phyloP scores from a whole-genome alignment of 805 yeast species.

The Jamesozyma gamospora region DNA sequence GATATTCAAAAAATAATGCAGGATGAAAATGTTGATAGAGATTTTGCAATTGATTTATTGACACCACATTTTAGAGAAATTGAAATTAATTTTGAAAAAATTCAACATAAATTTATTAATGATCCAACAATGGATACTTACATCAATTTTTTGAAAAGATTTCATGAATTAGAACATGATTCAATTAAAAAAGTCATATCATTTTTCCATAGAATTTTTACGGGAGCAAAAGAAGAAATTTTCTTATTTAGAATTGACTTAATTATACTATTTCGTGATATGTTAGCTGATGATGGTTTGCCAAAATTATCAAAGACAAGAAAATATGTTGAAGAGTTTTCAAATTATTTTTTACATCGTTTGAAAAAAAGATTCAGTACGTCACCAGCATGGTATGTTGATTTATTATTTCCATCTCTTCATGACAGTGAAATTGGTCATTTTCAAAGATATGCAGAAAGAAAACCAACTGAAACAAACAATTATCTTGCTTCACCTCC shows the following conservation, averaged over 20 bases:
- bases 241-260: slow-evolving; percentile 64
- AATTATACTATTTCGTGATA: slow-evolving; percentile 44
- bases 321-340: slow-evolving; percentile 53
- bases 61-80: slow-evolving; percentile 9
- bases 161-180: slow-evolving; percentile 47
- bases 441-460: slow-evolving; percentile 35
- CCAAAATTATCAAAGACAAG: slow-evolving; percentile 38
- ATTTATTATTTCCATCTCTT: slow-evolving; percentile 54
- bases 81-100: slow-evolving; percentile 17
- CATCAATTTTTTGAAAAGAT: slow-evolving; percentile 50
- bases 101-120: slow-evolving; percentile 24
- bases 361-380: slow-evolving; percentile 38
- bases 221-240: slow-evolving; percentile 48
- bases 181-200: slow-evolving; percentile 56
- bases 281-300: slow-evolving; percentile 44
- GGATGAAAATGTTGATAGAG: slow-evolving; percentile 22
- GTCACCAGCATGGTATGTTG: slow-evolving; percentile 49
- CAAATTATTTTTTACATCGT: slow-evolving; percentile 54
- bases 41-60: slow-evolving; percentile 25
- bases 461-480: slow-evolving; percentile 21
- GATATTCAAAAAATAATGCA: slow-evolving; percentile 32
- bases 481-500: slow-evolving; percentile 14
- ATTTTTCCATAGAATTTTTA: slow-evolving; percentile 63
- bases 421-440: slow-evolving; percentile 37
- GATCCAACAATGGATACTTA: slow-evolving; percentile 57